Conservation (phyloP, 176 grass and related monocot species). For the Eragrostis nindensis region DNA sequence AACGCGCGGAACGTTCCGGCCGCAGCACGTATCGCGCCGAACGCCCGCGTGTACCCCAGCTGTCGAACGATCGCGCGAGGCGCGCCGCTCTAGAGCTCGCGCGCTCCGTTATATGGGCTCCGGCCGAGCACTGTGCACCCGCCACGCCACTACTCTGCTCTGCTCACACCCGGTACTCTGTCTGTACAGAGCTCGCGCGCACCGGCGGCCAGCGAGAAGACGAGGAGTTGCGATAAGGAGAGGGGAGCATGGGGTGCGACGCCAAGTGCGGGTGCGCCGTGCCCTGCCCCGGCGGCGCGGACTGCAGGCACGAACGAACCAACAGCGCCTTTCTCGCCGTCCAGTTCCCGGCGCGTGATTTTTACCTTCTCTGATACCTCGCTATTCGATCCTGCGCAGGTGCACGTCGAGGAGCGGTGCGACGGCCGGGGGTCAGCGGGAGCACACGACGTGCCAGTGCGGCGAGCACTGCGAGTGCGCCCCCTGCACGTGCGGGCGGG, state of each 20-base stretch:
- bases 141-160: neutral
- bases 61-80: neutral
- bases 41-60: conserved; percentile 12
- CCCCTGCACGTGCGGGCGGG: conserved; percentile 55
- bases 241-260: conserved; percentile 45
- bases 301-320: conserved; percentile 34
- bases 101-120: neutral
- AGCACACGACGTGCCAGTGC: conserved; percentile 60
- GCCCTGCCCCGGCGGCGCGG: conserved; percentile 56
- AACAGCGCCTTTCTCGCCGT: neutral
- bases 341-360: neutral
- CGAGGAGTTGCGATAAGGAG: neutral
- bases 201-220: too few relatives aligned
- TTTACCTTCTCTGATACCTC: neutral
- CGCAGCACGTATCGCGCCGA: neutral
- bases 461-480: conserved; percentile 65
- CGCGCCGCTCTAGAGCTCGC: neutral
- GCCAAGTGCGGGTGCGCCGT: conserved; percentile 70
- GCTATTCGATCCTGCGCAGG: neutral
- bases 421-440: conserved; percentile 8
- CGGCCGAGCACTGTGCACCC: neutral
- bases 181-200: neutral
- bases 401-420: conserved; percentile 30
- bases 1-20: neutral
- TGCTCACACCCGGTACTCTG: neutral